phyloP scores from a whole-genome alignment of 371 early-diverging fungal genomes.

The Syncephalastrum contaminatum region DNA sequence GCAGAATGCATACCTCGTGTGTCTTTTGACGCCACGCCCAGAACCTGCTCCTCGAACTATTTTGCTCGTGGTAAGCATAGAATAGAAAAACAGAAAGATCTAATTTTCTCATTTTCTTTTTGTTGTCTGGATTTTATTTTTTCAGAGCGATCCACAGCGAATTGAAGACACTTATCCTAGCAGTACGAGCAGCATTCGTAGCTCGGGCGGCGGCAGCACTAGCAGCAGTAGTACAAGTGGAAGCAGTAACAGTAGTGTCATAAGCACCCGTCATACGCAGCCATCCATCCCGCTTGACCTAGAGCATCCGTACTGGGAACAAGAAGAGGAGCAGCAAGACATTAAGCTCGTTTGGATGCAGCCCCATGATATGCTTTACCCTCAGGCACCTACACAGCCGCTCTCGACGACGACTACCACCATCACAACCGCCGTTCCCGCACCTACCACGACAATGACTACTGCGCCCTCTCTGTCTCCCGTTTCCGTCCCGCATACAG shows the following conservation, averaged over 20 bases:
- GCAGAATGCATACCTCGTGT: slow-evolving; percentile 38
- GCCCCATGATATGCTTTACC: slow-evolving; percentile 13
- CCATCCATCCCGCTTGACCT: background rate
- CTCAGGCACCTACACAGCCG: background rate
- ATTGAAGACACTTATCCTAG: too few relatives aligned
- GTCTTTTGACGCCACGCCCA: slow-evolving; percentile 8
- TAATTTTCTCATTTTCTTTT: slow-evolving; percentile 3
- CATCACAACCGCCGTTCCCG: background rate
- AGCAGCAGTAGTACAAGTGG: background rate
- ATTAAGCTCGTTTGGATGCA: slow-evolving; percentile 14
- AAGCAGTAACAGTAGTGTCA: background rate
- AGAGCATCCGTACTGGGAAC: background rate
- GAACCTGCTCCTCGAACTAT: too few relatives aligned
- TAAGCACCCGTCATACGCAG: background rate
- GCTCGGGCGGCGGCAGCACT: background rate
- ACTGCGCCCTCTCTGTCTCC: too few relatives aligned
- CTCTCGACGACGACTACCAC: slow-evolving; percentile 1
- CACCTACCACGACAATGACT: slow-evolving; percentile 19
- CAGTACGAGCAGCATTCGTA: background rate
- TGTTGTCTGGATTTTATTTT: background rate
- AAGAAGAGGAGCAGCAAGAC: slow-evolving; percentile 3
- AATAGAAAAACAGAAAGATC: slow-evolving; percentile 1
- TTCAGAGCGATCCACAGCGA: background rate
- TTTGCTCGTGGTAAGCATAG: background rate
- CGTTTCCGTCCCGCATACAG: too few relatives aligned